A percentile compares a stretch with the other conserved stretches of the same genome.
Evolutionary conservation across 208 protist genomes (phyloP).

Genomic region (Wallacemonas collosoma): DNA sequence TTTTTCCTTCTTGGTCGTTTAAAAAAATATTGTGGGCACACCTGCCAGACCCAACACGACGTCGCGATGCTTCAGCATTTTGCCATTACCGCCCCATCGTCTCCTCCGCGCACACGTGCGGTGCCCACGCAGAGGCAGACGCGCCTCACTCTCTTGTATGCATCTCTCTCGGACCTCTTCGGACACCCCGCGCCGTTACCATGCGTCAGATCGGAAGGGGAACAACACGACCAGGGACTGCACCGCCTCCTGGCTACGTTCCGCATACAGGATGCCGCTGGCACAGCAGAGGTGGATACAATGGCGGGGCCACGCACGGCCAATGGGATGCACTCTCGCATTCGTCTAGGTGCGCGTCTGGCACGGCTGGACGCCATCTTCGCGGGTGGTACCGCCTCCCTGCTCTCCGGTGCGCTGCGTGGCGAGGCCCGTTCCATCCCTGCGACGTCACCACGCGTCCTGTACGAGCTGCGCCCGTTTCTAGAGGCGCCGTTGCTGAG

Average conservation of each 20-base stretch:
- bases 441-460: not conserved
- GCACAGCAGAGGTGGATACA: too few relatives aligned
- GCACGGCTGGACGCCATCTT: too few relatives aligned
- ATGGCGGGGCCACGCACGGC: too few relatives aligned
- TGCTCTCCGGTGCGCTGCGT: not conserved
- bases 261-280: too few relatives aligned
- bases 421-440: not conserved
- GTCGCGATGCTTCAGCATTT: not conserved
- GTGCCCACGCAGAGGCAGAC: not conserved
- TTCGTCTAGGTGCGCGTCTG: too few relatives aligned
- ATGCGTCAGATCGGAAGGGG: too few relatives aligned
- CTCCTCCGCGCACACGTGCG: not conserved
- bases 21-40: not conserved
- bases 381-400: too few relatives aligned
- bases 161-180: not conserved
- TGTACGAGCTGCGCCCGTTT: conserved; percentile 5
- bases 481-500: conserved; percentile 6
- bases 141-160: not conserved
- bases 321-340: too few relatives aligned
- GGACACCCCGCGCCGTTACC: too few relatives aligned
- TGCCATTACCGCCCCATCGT: not conserved
- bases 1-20: not conserved
- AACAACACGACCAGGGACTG: too few relatives aligned
- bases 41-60: not conserved
- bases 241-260: too few relatives aligned